phyloP scores from a whole-genome alignment of 257 asterid genomes.

The Mentha longifolia region DNA sequence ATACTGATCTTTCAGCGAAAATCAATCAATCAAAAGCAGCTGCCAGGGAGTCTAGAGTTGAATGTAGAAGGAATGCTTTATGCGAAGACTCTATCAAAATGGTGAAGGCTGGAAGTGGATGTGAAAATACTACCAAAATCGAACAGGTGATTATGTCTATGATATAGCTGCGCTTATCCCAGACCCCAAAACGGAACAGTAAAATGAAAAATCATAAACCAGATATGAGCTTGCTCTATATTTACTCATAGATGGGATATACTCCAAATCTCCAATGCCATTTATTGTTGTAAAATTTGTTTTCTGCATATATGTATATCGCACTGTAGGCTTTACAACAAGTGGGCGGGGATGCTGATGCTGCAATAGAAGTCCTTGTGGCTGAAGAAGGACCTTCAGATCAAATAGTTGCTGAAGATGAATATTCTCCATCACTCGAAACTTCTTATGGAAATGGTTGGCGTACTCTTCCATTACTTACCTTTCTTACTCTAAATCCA shows the following conservation, averaged over 20 bases:
- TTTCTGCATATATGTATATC: constrained; percentile 23
- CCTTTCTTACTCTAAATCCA: constrained; percentile 11
- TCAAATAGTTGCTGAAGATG: constrained; percentile 49
- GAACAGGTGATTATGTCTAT: constrained; percentile 57
- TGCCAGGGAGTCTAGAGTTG: constrained; percentile 44
- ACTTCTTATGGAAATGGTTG: constrained; percentile 51
- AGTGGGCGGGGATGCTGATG: constrained; percentile 74
- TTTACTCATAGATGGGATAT: neutral
- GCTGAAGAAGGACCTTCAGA: constrained; percentile 63
- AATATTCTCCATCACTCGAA: constrained; percentile 38
- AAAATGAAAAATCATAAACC: constrained; percentile 4
- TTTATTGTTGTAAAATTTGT: constrained; percentile 22
- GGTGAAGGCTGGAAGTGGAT: constrained; percentile 76
- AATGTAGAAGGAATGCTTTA: constrained; percentile 36
- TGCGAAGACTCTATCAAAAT: constrained; percentile 50
- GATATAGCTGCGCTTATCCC: neutral
- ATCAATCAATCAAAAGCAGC: constrained; percentile 52
- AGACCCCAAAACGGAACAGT: too few relatives aligned
- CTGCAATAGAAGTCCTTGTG: constrained; percentile 72
- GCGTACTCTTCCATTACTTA: constrained; percentile 33
- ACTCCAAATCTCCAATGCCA: neutral
- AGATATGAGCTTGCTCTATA: constrained; percentile 17
- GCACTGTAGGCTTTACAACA: constrained; percentile 58
- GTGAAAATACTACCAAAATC: constrained; percentile 57
- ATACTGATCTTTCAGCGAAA: constrained; percentile 74